Evolutionary conservation across 2,329 filamentous ascomycete genomes (phyloP).

Genomic region (Rhexocercosporidium sp.): DNA sequence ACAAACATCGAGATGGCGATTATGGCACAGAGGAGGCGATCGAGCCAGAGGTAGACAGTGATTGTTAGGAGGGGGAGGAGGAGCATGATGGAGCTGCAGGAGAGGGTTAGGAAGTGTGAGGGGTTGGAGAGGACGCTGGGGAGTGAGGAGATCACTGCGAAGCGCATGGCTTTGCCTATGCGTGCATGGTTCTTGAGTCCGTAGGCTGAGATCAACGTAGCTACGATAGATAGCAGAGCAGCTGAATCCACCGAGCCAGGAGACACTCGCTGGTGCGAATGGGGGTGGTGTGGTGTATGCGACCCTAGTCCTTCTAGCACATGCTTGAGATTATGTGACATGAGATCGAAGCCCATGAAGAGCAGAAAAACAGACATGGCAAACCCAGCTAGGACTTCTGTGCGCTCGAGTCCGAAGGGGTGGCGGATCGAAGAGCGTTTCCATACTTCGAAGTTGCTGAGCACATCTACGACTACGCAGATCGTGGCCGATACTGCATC

Average conservation of each 20-base stretch:
- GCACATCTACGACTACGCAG: slow-evolving; percentile 89
- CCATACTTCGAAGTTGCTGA: slow-evolving; percentile 98
- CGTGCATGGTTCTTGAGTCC: slow-evolving; percentile 88
- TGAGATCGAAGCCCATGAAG: slow-evolving; percentile 96
- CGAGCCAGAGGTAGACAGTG: slow-evolving; percentile 81
- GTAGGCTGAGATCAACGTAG: slow-evolving; percentile 85
- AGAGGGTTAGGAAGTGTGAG: slow-evolving; percentile 91
- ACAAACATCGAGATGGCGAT: slow-evolving; percentile 90
- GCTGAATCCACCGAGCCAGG: slow-evolving; percentile 82
- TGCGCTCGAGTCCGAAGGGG: slow-evolving; percentile 89
- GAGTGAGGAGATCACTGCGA: slow-evolving; percentile 80
- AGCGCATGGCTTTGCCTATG: slow-evolving; percentile 89
- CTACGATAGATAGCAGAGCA: slow-evolving; percentile 78
- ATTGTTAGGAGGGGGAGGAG: slow-evolving; percentile 82
- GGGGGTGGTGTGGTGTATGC: slow-evolving; percentile 75
- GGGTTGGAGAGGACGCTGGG: slow-evolving; percentile 92
- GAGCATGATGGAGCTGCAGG: slow-evolving; percentile 80
- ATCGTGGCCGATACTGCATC: slow-evolving; percentile 91
- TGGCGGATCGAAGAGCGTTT: slow-evolving; percentile 89
- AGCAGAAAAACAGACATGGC: slow-evolving; percentile 94
- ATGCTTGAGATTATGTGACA: slow-evolving; percentile 93
- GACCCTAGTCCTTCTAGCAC: slow-evolving; percentile 75
- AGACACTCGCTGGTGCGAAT: slow-evolving; percentile 69
- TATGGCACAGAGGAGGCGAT: slow-evolving; percentile 78
- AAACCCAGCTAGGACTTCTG: slow-evolving; percentile 93